These are phyloP conservation scores for Candida dubliniensis DNA, from an alignment of 1,139 yeast species.

Conservation along the genomic window DNA sequence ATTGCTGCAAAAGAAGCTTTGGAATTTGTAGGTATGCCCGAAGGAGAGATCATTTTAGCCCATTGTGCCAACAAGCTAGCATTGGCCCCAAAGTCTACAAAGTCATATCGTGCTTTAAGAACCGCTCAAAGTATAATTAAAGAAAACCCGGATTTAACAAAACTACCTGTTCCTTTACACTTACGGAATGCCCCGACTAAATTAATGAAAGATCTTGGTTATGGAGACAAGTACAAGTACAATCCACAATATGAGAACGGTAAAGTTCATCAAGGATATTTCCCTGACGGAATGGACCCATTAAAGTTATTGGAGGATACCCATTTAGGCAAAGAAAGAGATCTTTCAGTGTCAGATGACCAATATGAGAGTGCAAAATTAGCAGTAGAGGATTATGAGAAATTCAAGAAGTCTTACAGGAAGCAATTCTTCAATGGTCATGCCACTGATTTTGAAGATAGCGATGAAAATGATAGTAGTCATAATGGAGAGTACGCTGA, in stretches of 20 bases:
- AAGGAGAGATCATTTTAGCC: slow-evolving; percentile 84
- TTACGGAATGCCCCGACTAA: slow-evolving; percentile 91
- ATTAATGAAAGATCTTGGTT: slow-evolving; percentile 86
- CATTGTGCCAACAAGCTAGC: slow-evolving; percentile 92
- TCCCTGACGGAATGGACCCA: slow-evolving; percentile 52
- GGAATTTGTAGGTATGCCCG: slow-evolving; percentile 95
- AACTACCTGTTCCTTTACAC: slow-evolving; percentile 73
- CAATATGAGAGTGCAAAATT: slow-evolving; percentile 23
- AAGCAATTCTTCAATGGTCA: slow-evolving; percentile 12
- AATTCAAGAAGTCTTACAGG: slow-evolving; percentile 23
- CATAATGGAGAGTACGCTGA: slow-evolving; percentile 26
- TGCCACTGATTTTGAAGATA: background rate
- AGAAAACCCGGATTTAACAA: slow-evolving; percentile 62
- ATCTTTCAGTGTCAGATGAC: slow-evolving; percentile 24
- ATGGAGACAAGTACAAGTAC: slow-evolving; percentile 81
- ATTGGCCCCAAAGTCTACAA: slow-evolving; percentile 79
- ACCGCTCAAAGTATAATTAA: slow-evolving; percentile 58
- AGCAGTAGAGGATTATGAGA: slow-evolving; percentile 28
- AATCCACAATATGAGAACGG: slow-evolving; percentile 81
- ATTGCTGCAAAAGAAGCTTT: slow-evolving; percentile 83
- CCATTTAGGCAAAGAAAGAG: slow-evolving; percentile 35
- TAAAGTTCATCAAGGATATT: slow-evolving; percentile 64
- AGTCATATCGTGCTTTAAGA: slow-evolving; percentile 77
- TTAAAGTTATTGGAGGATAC: slow-evolving; percentile 37
- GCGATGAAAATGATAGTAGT: slow-evolving; percentile 10